Conservation (phyloP, 306 rosid species). For the Macrotyloma uniflorum region DNA sequence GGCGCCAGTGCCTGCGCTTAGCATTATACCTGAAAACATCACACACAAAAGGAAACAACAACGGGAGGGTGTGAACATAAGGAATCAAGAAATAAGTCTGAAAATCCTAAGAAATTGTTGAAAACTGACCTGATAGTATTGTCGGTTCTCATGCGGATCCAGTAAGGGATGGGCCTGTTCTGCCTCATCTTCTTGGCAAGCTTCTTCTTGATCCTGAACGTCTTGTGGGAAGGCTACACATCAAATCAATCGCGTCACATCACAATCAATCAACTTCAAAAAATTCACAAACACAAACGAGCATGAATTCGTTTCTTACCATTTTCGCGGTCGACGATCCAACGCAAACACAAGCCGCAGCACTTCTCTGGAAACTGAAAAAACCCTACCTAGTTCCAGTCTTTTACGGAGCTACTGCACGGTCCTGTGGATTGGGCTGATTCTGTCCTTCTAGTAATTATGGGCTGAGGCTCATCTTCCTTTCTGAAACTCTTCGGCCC, state of each 20-base stretch:
- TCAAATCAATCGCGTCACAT: background rate
- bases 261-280: background rate
- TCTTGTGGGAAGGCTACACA: slow-evolving; percentile 84
- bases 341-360: slow-evolving; percentile 31
- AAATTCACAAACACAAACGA: background rate
- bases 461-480: background rate
- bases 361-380: background rate
- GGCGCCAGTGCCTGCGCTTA: slow-evolving; percentile 95
- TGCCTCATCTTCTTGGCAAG: slow-evolving; percentile 95
- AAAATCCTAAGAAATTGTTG: background rate
- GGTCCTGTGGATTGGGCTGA: background rate
- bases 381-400: background rate
- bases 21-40: slow-evolving; percentile 69
- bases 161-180: slow-evolving; percentile 85
- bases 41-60: background rate
- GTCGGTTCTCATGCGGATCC: slow-evolving; percentile 87
- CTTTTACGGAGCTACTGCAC: background rate
- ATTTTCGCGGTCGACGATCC: slow-evolving; percentile 45
- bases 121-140: slow-evolving; percentile 67
- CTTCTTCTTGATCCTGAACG: slow-evolving; percentile 88
- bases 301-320: slow-evolving; percentile 29
- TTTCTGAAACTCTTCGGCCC: background rate
- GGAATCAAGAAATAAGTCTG: background rate
- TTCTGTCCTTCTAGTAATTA: background rate
- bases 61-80: background rate